Base-by-base conservation (phyloP, 2,329 filamentous ascomycete genomes). In the Paecilomyces formosus region DNA sequence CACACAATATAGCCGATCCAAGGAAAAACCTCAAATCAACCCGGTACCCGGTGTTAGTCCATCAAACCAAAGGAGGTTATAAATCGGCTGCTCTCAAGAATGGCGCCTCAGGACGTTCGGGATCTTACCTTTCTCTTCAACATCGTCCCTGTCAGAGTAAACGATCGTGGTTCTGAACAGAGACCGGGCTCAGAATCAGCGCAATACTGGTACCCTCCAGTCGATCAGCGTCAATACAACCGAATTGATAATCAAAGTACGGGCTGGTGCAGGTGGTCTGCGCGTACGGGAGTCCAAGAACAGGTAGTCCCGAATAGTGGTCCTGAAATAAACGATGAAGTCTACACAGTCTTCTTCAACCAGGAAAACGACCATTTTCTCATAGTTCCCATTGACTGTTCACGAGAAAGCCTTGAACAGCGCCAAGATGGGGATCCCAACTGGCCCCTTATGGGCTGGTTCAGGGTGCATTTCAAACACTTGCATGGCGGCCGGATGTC, bases 301-400 rank as follows among this genome's bases (percentile, higher is more conserved):
- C 12, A 31, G 15, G 24, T 51, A 6, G 3, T 4, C 21, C 21
- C 52, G 22, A n/a, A 18, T n/a, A n/a, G n/a, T 13, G 21, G 7
- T 22, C 15, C 50, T 26, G 24, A 28, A 3, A 1, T 24, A 13
- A 30, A 28, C 6, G 52, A 35, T n/a, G 50, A 54, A 18, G 39
- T 45, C 22, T 58, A 56, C 31, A 58, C 58, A 1, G 49, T 60
- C 3, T 60, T 60, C 56, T 60, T 58, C 22, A 56, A 60, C 50
- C 57, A 13, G 11, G 56, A 55, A 56, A 49, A 56, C 13, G 18
- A 49, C 12, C 55, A 55, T 45, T 60, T 57, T 30, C 52, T 60
- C n/a, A 12, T 55, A 18, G 49, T 30, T 18, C 53, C 35, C n/a
- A 8, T 26, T 12, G 56, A 60, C 53, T 60, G 58, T 24, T 7